Evolutionary conservation across 2,329 filamentous ascomycete species (phyloP), one percentile per base, ranked within the genome.

Genomic region (Peltaster fructicola): DNA sequence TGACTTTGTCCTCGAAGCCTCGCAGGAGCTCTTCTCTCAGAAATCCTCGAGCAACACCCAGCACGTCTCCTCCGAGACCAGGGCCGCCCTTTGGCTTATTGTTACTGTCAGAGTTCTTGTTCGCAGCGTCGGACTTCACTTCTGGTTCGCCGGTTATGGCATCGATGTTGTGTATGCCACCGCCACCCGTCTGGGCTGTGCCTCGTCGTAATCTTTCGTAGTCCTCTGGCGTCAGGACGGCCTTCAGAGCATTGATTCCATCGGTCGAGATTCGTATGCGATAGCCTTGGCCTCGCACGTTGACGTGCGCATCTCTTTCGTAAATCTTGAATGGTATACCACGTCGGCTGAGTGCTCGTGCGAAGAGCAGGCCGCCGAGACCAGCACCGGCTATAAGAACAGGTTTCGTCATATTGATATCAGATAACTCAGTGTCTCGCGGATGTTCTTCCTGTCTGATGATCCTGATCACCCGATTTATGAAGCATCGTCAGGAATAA

Each of bases 261-360:
- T 68, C 56, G 1, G 44, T 25, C 0, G 65, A 70, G 3, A 73
- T 54, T 8, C 68, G 62, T 5, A 73, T 51, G 2, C 68, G 51
- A 45, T 74, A 73, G 0, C 69, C 69, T 39, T 74, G 69, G 0
- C 61, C 66, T 21, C 69, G 67, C 36, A 67, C 69, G 1, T 53
- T 41, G n/a, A 59, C 45, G 3, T 50, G 55, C n/a, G 47, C 45
- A 33, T 63, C 59, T 9, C 56, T 50, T 37, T 56, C 53, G 32
- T 48, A 56, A 14, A 56, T 36, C 5, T 39, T 30, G 35, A 53
- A 56, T 3, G 53, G 52, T 12, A 56, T 54, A 1, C 31, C 34
- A 15, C 39, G 38, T 3, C 43, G 38, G 8, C 35, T 41, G 9
- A 56, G 44, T 6, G 45, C 45, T 26, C 50, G 50, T 4, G 43